phyloP scores from a whole-genome alignment of 257 asterid species.

The Solanum neorickii region DNA sequence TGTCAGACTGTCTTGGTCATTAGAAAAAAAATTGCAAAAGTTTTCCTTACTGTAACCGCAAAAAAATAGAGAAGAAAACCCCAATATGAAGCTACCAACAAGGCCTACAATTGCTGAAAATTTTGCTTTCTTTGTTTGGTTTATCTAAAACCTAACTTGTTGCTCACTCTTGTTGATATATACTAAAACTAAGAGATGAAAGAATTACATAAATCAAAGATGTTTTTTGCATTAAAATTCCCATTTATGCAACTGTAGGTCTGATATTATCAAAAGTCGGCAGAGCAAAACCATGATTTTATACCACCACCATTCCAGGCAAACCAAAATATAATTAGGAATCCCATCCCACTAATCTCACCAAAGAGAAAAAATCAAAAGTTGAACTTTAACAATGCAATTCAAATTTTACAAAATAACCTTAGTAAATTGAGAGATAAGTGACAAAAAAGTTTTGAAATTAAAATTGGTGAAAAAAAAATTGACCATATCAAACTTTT shows the following conservation, averaged over 20 bases:
- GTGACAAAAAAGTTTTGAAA: too few relatives aligned
- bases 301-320: conserved; percentile 31
- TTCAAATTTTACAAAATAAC: too few relatives aligned
- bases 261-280: conserved; percentile 8
- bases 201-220: too few relatives aligned
- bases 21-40: conserved; percentile 14
- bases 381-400: too few relatives aligned
- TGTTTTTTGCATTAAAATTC: conserved; percentile 8
- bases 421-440: too few relatives aligned
- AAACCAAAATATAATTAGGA: conserved; percentile 18
- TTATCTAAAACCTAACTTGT: not conserved
- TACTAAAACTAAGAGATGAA: too few relatives aligned
- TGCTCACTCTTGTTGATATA: too few relatives aligned
- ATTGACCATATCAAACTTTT: too few relatives aligned
- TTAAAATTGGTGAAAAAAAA: too few relatives aligned
- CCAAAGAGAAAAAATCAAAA: too few relatives aligned
- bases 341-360: not conserved
- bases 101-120: conserved; percentile 11
- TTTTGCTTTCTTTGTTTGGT: conserved; percentile 13
- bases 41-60: not conserved
- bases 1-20: not conserved
- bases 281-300: conserved; percentile 20
- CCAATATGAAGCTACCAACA: conserved; percentile 7
- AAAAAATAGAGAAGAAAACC: conserved; percentile 4
- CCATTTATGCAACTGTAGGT: conserved; percentile 21